Conservation (phyloP, 164 flowering plant species). For the Macadamia integrifolia region DNA sequence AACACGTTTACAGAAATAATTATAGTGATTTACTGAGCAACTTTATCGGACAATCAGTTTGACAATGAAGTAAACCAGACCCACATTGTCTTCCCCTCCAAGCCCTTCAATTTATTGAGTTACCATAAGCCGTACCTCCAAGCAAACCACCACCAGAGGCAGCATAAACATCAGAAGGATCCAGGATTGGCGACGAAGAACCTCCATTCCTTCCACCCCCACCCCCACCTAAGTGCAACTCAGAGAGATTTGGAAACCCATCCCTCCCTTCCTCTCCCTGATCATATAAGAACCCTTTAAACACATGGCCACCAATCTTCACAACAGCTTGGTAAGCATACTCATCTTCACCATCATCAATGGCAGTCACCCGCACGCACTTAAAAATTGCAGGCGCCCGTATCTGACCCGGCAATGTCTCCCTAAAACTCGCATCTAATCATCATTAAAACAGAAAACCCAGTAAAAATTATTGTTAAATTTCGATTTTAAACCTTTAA, state of each 20-base stretch:
- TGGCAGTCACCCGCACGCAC: conserved; percentile 61
- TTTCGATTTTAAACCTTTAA: neutral
- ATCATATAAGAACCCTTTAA: conserved; percentile 65
- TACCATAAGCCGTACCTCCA: conserved; percentile 50
- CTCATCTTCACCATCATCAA: conserved; percentile 71
- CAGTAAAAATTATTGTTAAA: neutral
- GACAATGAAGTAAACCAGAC: conserved; percentile 5
- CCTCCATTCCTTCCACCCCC: conserved; percentile 26
- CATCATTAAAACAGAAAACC: conserved; percentile 1
- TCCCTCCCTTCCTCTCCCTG: conserved; percentile 52
- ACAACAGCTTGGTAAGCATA: conserved; percentile 70
- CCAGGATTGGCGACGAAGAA: conserved; percentile 37
- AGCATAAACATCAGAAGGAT: conserved; percentile 36
- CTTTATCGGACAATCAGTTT: conserved; percentile 2
- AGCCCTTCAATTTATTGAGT: conserved; percentile 31
- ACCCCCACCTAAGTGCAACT: conserved; percentile 45
- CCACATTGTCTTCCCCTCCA: conserved; percentile 1
- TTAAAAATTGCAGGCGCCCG: conserved; percentile 65
- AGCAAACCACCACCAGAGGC: conserved; percentile 44
- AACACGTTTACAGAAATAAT: neutral
- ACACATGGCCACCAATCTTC: conserved; percentile 69
- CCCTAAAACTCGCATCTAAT: conserved; percentile 54
- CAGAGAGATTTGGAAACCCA: conserved; percentile 50
- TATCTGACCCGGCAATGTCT: conserved; percentile 55
- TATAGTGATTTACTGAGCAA: conserved; percentile 8